phyloP scores from a whole-genome alignment of 495 filamentous ascomycete species.

The Penicillium ochrochloron region DNA sequence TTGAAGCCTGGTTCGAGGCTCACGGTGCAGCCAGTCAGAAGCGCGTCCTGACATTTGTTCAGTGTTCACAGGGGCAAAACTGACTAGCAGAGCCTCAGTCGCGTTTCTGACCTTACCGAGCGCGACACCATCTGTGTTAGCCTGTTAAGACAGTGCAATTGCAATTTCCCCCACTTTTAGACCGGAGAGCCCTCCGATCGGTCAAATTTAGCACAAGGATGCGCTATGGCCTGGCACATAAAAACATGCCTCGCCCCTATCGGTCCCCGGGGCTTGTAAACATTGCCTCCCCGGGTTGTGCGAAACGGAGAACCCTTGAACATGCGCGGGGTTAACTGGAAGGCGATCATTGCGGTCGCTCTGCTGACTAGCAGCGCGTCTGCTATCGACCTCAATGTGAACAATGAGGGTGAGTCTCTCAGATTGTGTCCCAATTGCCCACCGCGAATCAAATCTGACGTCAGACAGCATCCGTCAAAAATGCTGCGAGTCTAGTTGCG shows the following conservation, averaged over 20 bases:
- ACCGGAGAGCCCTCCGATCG: background rate
- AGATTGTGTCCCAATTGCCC: too few relatives aligned
- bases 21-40: background rate
- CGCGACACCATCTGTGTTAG: background rate
- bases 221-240: background rate
- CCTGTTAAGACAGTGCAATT: background rate
- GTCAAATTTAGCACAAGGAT: background rate
- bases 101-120: background rate
- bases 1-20: background rate
- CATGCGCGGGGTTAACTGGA: slow-evolving; percentile 11
- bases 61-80: background rate
- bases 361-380: slow-evolving; percentile 12
- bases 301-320: background rate
- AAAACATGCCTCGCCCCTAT: slow-evolving; percentile 2
- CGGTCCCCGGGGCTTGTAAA: slow-evolving; percentile 3
- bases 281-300: background rate
- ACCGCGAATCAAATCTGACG: background rate
- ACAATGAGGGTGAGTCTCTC: slow-evolving; percentile 21
- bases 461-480: slow-evolving; percentile 63
- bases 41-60: background rate
- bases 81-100: slow-evolving; percentile 1
- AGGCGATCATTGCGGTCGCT: slow-evolving; percentile 9
- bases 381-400: slow-evolving; percentile 25
- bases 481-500: slow-evolving; percentile 59
- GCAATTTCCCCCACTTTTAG: background rate